A percentile compares a stretch with the other conserved stretches of the same genome.
Evolutionary conservation across 2,329 filamentous ascomycete genomes (phyloP).

Genomic region (Arthrobotrys sinensis): DNA sequence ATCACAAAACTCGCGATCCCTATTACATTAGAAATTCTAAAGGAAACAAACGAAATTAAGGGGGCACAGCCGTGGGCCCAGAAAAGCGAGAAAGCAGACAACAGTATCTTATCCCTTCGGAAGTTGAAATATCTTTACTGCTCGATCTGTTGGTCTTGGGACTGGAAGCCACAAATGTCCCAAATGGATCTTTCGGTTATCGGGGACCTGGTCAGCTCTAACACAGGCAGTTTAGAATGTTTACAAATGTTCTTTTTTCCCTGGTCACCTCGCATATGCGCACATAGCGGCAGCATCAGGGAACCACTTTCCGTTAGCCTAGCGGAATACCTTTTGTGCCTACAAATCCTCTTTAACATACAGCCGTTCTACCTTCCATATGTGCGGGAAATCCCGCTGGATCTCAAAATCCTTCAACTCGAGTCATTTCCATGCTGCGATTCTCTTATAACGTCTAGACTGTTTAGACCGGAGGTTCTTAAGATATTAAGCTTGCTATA

Average conservation of each 20-base stretch:
- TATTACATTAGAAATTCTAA: neutral
- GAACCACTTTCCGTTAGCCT: neutral
- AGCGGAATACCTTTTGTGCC: too few species aligned
- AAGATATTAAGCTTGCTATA: conserved; percentile 26
- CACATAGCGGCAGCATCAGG: neutral
- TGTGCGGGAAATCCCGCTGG: neutral
- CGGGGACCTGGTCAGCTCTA: conserved; percentile 4
- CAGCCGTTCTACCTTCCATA: neutral
- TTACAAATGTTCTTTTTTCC: neutral
- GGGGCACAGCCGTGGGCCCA: too few species aligned
- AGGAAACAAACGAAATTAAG: neutral
- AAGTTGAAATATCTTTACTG: neutral
- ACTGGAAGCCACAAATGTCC: neutral
- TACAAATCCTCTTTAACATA: too few species aligned
- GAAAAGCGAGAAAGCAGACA: too few species aligned
- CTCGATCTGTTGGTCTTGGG: neutral
- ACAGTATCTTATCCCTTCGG: neutral
- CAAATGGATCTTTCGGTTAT: neutral
- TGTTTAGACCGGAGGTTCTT: conserved; percentile 11
- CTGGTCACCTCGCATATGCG: neutral
- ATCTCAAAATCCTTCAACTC: conserved; percentile 12
- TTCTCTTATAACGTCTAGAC: neutral
- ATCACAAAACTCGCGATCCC: neutral
- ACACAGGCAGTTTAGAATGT: conserved; percentile 1
- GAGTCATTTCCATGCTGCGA: neutral